phyloP scores from a whole-genome alignment of 1,284 basidiomycete genomes.

The Quambalaria eucalypti region DNA sequence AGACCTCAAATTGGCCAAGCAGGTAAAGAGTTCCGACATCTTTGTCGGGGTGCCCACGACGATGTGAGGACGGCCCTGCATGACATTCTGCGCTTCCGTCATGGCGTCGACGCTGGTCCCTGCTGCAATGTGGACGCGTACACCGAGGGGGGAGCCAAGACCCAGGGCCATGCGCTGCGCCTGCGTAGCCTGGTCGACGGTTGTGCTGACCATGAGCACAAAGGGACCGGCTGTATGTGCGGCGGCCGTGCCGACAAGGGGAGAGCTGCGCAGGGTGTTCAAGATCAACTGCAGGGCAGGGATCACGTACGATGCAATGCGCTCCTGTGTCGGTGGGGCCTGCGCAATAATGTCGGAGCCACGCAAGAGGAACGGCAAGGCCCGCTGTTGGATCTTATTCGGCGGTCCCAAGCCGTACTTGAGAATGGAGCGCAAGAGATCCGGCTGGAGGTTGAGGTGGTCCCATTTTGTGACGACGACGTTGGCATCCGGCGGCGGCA shows the following conservation, averaged over 20 bases:
- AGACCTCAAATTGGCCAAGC: constrained; percentile 53
- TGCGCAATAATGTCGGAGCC: constrained; percentile 95
- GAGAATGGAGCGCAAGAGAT: constrained; percentile 75
- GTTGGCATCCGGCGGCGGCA: constrained; percentile 51
- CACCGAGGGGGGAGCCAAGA: constrained; percentile 62
- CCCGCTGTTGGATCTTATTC: constrained; percentile 95
- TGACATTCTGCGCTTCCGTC: constrained; percentile 23
- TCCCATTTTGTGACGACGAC: constrained; percentile 91
- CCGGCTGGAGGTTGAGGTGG: constrained; percentile 73
- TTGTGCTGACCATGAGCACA: constrained; percentile 73
- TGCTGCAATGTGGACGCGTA: constrained; percentile 34
- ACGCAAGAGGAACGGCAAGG: constrained; percentile 84
- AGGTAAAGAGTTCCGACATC: constrained; percentile 78
- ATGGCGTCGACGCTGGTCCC: constrained; percentile 22
- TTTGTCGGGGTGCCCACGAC: constrained; percentile 95
- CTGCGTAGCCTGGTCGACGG: constrained; percentile 95
- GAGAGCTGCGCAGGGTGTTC: constrained; percentile 21
- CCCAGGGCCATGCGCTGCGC: constrained; percentile 94
- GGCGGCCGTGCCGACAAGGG: constrained; percentile 8
- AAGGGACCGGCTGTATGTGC: constrained; percentile 59
- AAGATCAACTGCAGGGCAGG: constrained; percentile 35
- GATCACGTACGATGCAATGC: constrained; percentile 76
- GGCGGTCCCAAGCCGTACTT: constrained; percentile 96
- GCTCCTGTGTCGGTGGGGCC: constrained; percentile 93
- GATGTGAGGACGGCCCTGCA: constrained; percentile 61